Evolutionary conservation across 2,329 filamentous ascomycete species (phyloP).

Genomic region (Trichoderma lentiforme): DNA sequence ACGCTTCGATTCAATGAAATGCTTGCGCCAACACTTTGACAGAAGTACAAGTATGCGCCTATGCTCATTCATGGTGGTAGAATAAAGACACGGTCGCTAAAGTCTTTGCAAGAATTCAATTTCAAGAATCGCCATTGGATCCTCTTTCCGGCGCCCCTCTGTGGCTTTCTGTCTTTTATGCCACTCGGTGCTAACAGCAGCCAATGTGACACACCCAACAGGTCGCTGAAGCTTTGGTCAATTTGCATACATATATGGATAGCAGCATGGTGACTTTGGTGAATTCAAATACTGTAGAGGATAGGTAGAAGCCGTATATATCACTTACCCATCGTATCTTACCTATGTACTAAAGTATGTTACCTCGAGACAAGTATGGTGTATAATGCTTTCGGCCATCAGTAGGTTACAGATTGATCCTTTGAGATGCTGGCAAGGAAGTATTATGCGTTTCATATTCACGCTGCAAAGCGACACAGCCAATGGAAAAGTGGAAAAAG

Average conservation of each 20-base stretch:
- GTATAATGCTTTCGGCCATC: background rate
- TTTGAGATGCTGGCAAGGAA: background rate
- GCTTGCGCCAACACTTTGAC: too few relatives aligned
- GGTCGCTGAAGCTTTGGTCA: background rate
- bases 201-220: background rate
- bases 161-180: background rate
- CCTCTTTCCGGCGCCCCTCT: background rate
- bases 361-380: background rate
- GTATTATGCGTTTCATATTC: background rate
- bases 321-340: background rate
- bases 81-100: background rate
- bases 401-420: background rate
- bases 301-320: background rate
- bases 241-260: background rate
- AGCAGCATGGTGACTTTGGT: background rate
- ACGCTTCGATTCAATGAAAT: too few relatives aligned
- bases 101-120: background rate
- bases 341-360: background rate
- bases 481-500: background rate
- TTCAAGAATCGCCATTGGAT: background rate
- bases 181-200: background rate
- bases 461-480: background rate
- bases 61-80: background rate
- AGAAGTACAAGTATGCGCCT: background rate
- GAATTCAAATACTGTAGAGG: background rate